Base-by-base conservation (phyloP, 2,329 filamentous ascomycete species). In the Xylariales sp. region DNA sequence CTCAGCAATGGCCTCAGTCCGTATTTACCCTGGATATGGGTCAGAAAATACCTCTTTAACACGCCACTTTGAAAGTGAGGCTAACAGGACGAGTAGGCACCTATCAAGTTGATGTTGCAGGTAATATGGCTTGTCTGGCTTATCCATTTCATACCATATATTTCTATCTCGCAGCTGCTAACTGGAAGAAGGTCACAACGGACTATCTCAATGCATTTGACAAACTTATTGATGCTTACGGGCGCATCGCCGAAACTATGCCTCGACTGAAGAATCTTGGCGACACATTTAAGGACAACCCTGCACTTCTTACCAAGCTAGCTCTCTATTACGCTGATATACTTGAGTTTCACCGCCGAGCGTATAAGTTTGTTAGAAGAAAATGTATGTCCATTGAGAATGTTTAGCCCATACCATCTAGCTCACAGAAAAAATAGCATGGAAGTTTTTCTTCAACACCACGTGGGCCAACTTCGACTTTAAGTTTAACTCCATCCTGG, bases 1-100 rank as follows among this genome's bases (percentile, higher is more conserved):
- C 61, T 63, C 12, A 50, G 61, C 18, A 63, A 63, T 52, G 61
- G 61, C n/a, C 28, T 63, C 9, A 63, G 52, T 18, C 61, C 61
- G 1, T 57, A 41, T 57, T 56, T 63, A 34, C 52, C 61, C 10
- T 63, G 53, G 52, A 52, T 57, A 39, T 63, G 61, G 61, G 61
- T 63, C 12, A 63, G 52, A 9, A 30, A 41, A 49, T 34, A 3
- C 28, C 10, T 28, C 3, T 48, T 23, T 3, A 56, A 16, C 23
- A 23, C 39, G 5, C 41, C 28, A 10, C 30, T 48, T 28, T 10
- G n/a, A 63, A 55, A 16, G 2, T 48, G 16, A 6, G 16, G 23
- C 58, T 61, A 53, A 53, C 49, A 43, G 7, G 30, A 30, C 16
- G 34, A 63, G 7, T 32, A 63, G 60, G 60, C 60, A 28, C 60